Percentiles rank a stretch among this genome's conserved stretches.
phyloP scores from a whole-genome alignment of 1,284 basidiomycete genomes.

The Stereum hirsutum region DNA sequence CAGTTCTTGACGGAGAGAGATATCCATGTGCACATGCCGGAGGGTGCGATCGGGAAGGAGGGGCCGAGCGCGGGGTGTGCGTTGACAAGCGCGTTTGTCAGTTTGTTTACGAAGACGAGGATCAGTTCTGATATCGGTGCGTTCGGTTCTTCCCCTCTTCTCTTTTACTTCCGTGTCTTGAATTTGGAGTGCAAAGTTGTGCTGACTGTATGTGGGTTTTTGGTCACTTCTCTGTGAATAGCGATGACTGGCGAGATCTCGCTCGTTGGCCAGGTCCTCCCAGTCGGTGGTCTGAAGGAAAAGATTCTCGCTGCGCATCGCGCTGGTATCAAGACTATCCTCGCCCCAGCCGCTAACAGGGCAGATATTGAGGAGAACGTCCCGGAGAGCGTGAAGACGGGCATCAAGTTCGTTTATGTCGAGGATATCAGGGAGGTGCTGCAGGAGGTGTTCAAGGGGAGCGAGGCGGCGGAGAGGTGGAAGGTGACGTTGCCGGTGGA shows the following conservation, averaged over 20 bases:
- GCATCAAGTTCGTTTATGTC: conserved; percentile 89
- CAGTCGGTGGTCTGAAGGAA: conserved; percentile 91
- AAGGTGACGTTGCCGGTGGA: conserved; percentile 37
- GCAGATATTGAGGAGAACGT: conserved; percentile 95
- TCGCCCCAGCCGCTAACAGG: conserved; percentile 82
- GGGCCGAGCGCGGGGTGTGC: conserved; percentile 96
- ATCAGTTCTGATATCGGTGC: conserved; percentile 82
- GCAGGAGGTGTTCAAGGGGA: conserved; percentile 73
- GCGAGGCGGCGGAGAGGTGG: conserved; percentile 55
- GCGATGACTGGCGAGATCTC: conserved; percentile 97
- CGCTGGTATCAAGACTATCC: conserved; percentile 86
- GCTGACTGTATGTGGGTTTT: background rate
- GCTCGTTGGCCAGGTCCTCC: conserved; percentile 85
- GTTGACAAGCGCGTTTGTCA: conserved; percentile 85
- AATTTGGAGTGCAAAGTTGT: background rate
- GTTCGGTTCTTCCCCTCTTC: conserved; percentile 17
- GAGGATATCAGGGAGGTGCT: conserved; percentile 86
- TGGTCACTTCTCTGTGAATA: conserved; percentile 21
- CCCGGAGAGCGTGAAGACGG: conserved; percentile 87
- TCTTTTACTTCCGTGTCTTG: background rate
- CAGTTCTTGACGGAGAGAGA: conserved; percentile 80
- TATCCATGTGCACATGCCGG: conserved; percentile 93
- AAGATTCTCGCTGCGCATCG: conserved; percentile 93
- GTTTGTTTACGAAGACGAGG: conserved; percentile 77
- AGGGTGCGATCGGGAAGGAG: conserved; percentile 96